Evolutionary conservation across 2,329 filamentous ascomycete species (phyloP).

Genomic region (Stagonosporopsis chrysanthemi): DNA sequence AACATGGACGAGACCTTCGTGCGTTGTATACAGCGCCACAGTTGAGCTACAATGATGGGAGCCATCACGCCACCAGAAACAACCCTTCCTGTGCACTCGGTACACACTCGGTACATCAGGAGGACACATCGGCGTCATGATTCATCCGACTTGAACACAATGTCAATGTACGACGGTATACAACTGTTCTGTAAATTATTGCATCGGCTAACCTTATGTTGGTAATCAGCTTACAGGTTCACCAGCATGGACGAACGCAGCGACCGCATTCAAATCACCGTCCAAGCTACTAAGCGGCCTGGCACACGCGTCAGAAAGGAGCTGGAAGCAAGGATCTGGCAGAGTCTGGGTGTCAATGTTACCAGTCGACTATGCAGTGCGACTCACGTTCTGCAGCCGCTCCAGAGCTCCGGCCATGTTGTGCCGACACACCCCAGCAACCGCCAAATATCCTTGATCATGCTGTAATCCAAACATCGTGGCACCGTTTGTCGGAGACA

Average conservation of each 20-base stretch:
- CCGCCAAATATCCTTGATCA: slow-evolving; percentile 1
- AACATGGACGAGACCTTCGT: neutral
- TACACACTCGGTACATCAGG: neutral
- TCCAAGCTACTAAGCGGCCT: slow-evolving; percentile 10
- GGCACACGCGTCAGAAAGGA: slow-evolving; percentile 1
- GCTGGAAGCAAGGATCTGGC: slow-evolving; percentile 6
- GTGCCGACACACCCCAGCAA: slow-evolving; percentile 3
- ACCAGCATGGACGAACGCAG: neutral
- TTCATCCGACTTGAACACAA: neutral
- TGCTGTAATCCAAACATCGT: slow-evolving; percentile 15
- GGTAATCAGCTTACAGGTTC: slow-evolving; percentile 4
- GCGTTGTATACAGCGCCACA: neutral
- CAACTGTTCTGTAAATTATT: slow-evolving; percentile 2
- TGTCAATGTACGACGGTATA: neutral
- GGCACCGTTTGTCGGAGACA: neutral
- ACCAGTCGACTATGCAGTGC: slow-evolving; percentile 16
- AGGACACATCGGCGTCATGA: neutral
- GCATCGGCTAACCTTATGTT: neutral
- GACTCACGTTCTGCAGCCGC: slow-evolving; percentile 5
- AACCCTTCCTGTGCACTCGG: neutral
- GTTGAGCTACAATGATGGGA: slow-evolving; percentile 2
- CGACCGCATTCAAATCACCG: neutral
- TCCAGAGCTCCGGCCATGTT: slow-evolving; percentile 5
- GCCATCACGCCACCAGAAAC: slow-evolving; percentile 9
- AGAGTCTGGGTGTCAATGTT: slow-evolving; percentile 4